A percentile compares a stretch with the other conserved stretches of the same genome.
phyloP scores from a whole-genome alignment of 805 yeast genomes.

The Starmera amethionina region DNA sequence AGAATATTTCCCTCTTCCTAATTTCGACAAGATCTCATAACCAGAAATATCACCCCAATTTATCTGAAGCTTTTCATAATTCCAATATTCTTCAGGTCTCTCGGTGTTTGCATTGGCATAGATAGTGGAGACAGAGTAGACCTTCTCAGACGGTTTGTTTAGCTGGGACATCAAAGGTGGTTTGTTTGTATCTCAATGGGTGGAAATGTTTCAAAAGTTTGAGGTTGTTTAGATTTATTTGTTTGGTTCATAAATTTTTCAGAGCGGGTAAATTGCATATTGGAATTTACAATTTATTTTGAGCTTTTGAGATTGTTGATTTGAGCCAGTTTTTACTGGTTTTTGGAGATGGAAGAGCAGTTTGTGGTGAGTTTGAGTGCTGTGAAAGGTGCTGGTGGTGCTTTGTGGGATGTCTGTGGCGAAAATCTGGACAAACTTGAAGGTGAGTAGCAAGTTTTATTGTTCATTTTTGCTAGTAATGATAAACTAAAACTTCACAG shows the following conservation, averaged over 20 bases:
- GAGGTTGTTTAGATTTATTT: neutral
- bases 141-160: conserved; percentile 15
- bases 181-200: too few species aligned
- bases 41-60: conserved; percentile 51
- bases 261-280: neutral
- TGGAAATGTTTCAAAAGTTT: neutral
- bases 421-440: neutral
- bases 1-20: conserved; percentile 92
- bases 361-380: conserved; percentile 8
- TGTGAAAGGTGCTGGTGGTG: conserved; percentile 2
- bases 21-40: conserved; percentile 73
- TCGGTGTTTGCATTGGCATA: conserved; percentile 65
- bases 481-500: conserved; percentile 1
- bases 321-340: neutral
- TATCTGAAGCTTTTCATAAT: conserved; percentile 60
- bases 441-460: conserved; percentile 1
- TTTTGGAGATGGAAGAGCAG: neutral
- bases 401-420: conserved; percentile 1
- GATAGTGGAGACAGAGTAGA: conserved; percentile 45
- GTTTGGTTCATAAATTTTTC: neutral
- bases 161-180: conserved; percentile 9
- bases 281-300: neutral
- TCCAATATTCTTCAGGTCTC: conserved; percentile 74
- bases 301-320: neutral
- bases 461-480: neutral